Conservation (phyloP, 2,329 filamentous ascomycete species). For the Monosporascus sp. region DNA sequence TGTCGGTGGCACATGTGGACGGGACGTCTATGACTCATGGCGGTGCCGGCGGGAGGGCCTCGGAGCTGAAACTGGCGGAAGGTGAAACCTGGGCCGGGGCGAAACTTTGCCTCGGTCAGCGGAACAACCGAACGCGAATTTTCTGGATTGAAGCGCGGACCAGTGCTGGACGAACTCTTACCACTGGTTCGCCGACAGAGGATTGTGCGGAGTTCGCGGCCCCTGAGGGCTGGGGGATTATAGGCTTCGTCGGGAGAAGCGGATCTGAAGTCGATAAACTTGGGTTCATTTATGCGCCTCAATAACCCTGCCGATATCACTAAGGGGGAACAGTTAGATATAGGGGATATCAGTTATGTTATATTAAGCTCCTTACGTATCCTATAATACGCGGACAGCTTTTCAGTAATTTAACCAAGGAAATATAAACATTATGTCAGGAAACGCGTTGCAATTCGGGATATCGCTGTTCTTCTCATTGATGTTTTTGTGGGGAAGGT, state of each 20-base stretch:
- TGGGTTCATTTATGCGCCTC: slow-evolving; percentile 40
- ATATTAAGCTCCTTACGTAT: no score
- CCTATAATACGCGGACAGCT: no score
- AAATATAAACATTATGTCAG: no score
- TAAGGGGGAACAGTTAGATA: no score
- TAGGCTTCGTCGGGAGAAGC: slow-evolving; percentile 30
- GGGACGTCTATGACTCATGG: slow-evolving; percentile 47
- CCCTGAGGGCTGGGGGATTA: slow-evolving; percentile 36
- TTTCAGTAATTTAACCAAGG: no score
- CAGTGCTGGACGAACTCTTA: slow-evolving; percentile 37
- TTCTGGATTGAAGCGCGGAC: slow-evolving; percentile 53
- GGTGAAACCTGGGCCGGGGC: slow-evolving; percentile 45
- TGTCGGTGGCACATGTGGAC: slow-evolving; percentile 41
- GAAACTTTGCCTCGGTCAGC: slow-evolving; percentile 44
- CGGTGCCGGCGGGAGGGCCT: slow-evolving; percentile 42
- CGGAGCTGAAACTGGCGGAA: slow-evolving; percentile 36
- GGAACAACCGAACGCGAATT: slow-evolving; percentile 40
- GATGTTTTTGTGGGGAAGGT: no score
- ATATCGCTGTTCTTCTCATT: no score
- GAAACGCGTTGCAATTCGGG: no score
- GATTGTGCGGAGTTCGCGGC: slow-evolving; percentile 35
- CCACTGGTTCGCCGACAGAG: slow-evolving; percentile 27
- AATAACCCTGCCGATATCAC: slow-evolving; percentile 12
- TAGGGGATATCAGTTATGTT: no score
- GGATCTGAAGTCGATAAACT: slow-evolving; percentile 53